Conservation (phyloP, 169 alveolate genomes). For the Babesia sp. region DNA sequence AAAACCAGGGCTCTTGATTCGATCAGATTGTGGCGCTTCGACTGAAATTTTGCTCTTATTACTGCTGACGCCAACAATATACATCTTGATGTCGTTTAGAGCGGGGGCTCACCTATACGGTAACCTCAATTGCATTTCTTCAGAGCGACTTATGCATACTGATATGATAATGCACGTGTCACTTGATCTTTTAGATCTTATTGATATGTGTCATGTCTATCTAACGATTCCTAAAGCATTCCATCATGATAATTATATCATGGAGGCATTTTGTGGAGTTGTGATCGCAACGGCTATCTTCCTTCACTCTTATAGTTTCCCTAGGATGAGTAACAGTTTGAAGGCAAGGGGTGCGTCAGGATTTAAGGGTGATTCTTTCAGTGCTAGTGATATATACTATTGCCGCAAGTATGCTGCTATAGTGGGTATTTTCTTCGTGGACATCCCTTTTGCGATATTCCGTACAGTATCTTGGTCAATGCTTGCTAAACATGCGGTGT, state of each 20-base stretch:
- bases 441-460: conserved; percentile 53
- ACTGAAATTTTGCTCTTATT: conserved; percentile 58
- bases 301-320: conserved; percentile 66
- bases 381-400: conserved; percentile 56
- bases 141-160: conserved; percentile 73
- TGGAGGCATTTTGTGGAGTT: conserved; percentile 54
- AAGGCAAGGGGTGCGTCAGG: not conserved
- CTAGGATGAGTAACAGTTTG: conserved; percentile 46
- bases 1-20: conserved; percentile 44
- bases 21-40: conserved; percentile 39
- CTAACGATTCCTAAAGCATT: conserved; percentile 25
- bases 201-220: conserved; percentile 66
- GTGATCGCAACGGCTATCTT: conserved; percentile 48
- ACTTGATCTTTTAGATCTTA: conserved; percentile 71
- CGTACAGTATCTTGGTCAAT: conserved; percentile 49
- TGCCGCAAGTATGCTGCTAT: conserved; percentile 67
- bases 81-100: conserved; percentile 62
- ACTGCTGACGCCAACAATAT: conserved; percentile 58
- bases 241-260: conserved; percentile 9
- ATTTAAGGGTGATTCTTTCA: conserved; percentile 18
- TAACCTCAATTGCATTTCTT: conserved; percentile 64
- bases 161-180: conserved; percentile 74
- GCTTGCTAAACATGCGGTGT: conserved; percentile 23
- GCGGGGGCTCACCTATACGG: conserved; percentile 69
- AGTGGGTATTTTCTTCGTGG: conserved; percentile 69